phyloP scores from a whole-genome alignment of 2,329 filamentous ascomycete genomes.

The Ilyonectria sp. region DNA sequence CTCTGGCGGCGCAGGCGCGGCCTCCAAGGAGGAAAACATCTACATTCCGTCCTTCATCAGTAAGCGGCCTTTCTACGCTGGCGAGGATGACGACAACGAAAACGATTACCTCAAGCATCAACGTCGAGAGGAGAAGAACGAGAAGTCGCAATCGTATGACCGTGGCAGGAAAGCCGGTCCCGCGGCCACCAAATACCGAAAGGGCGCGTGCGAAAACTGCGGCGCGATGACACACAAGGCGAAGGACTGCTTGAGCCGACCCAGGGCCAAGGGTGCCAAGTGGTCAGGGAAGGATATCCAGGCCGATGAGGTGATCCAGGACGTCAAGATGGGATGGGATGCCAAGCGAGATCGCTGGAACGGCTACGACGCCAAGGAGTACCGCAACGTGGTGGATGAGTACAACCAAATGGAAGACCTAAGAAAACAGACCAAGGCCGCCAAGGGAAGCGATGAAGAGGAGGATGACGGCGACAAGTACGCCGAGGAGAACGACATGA shows the following conservation, averaged over 20 bases:
- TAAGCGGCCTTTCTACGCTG: constrained; percentile 96
- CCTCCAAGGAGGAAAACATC: constrained; percentile 91
- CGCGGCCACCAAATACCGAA: constrained; percentile 95
- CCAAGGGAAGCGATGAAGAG: constrained; percentile 65
- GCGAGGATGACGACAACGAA: constrained; percentile 81
- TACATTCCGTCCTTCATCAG: constrained; percentile 99
- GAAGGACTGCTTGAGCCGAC: constrained; percentile 92
- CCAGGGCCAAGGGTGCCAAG: constrained; percentile 89
- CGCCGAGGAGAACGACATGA: constrained; percentile 97
- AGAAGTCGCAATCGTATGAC: constrained; percentile 91
- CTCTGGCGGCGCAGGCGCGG: constrained; percentile 56
- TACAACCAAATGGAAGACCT: constrained; percentile 89
- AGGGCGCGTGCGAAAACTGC: constrained; percentile 98
- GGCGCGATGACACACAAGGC: constrained; percentile 96
- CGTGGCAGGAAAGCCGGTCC: constrained; percentile 87
- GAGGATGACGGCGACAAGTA: constrained; percentile 80
- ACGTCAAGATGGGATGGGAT: constrained; percentile 93
- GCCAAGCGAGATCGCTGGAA: constrained; percentile 99
- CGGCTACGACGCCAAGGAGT: constrained; percentile 93
- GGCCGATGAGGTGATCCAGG: constrained; percentile 89
- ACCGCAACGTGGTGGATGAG: constrained; percentile 88
- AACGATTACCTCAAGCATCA: constrained; percentile 98
- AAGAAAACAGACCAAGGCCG: constrained; percentile 67
- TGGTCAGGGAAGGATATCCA: constrained; percentile 96
- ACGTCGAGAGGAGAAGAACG: constrained; percentile 74